Percentiles rank a stretch among this genome's conserved stretches.
Evolutionary conservation across 2,329 filamentous ascomycete genomes (phyloP).

Genomic region (Diatrype stigma): DNA sequence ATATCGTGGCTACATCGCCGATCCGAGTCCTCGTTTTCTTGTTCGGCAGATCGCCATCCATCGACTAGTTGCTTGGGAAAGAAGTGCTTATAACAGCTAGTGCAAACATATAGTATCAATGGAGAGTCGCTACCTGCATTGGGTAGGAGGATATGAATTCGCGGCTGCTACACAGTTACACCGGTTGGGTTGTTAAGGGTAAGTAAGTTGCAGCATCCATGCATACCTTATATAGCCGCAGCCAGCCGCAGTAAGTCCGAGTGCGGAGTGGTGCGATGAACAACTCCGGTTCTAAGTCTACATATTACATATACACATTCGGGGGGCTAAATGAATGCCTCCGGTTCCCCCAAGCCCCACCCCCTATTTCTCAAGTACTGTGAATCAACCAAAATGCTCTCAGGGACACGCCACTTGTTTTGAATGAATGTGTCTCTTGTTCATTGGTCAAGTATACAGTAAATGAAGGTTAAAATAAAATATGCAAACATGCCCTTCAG

Average conservation of each 20-base stretch:
- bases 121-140: not conserved
- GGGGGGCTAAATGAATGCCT: too few relatives aligned
- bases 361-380: slow-evolving; percentile 12
- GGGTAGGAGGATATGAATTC: not conserved
- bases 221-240: too few relatives aligned
- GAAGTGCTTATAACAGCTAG: too few relatives aligned
- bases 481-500: too few relatives aligned
- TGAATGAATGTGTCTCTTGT: too few relatives aligned
- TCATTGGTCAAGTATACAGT: too few relatives aligned
- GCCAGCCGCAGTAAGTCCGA: not conserved
- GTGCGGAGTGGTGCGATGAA: not conserved
- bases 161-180: not conserved
- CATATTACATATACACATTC: too few relatives aligned
- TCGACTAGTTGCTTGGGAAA: not conserved
- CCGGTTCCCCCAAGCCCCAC: too few relatives aligned
- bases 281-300: too few relatives aligned
- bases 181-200: not conserved
- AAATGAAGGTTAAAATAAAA: too few relatives aligned
- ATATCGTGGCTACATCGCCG: slow-evolving; percentile 2
- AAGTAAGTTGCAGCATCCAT: not conserved
- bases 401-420: too few relatives aligned
- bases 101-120: not conserved
- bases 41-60: not conserved
- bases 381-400: too few relatives aligned
- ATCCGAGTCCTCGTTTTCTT: not conserved